Evolutionary conservation across 1,284 basidiomycete genomes (phyloP).

Genomic region (Austroboletus rostrupii): DNA sequence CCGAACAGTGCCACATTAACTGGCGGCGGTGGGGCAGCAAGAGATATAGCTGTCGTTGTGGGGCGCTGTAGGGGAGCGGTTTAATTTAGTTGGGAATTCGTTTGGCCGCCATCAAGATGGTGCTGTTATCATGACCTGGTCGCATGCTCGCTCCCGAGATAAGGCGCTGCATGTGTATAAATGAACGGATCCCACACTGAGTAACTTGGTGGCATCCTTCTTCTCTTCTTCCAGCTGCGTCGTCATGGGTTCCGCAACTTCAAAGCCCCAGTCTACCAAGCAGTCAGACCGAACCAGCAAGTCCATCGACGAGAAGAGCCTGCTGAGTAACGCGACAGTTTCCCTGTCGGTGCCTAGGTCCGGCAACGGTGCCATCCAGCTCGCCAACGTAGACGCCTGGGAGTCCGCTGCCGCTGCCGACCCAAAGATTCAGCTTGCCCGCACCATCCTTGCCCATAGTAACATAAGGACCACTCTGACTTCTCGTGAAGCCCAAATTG

Average conservation of each 20-base stretch:
- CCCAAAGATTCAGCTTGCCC: constrained; percentile 72
- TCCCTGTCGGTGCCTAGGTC: constrained; percentile 32
- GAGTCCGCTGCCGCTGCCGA: constrained; percentile 53
- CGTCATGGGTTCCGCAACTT: constrained; percentile 26
- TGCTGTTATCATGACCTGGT: constrained; percentile 8
- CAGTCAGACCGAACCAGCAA: constrained; percentile 17
- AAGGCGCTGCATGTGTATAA: constrained; percentile 25
- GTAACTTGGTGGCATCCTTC: constrained; percentile 12
- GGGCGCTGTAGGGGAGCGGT: no score
- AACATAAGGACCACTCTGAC: constrained; percentile 67
- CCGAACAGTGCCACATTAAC: no score
- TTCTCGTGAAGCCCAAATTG: constrained; percentile 59
- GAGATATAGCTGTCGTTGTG: background rate
- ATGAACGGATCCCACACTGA: constrained; percentile 16
- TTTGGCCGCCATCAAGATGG: background rate
- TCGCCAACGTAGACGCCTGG: constrained; percentile 60
- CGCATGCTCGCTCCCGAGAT: constrained; percentile 15
- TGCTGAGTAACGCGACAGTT: background rate
- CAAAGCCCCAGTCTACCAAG: constrained; percentile 21
- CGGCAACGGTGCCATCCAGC: constrained; percentile 56
- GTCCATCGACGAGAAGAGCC: constrained; percentile 28
- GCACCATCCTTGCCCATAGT: constrained; percentile 75
- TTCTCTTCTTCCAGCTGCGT: constrained; percentile 2
- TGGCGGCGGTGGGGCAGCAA: no score
- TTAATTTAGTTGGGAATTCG: background rate